A percentile compares a stretch with the other conserved stretches of the same genome.
phyloP scores from a whole-genome alignment of 164 flowering plant species.

The Chimonanthus praecox region DNA sequence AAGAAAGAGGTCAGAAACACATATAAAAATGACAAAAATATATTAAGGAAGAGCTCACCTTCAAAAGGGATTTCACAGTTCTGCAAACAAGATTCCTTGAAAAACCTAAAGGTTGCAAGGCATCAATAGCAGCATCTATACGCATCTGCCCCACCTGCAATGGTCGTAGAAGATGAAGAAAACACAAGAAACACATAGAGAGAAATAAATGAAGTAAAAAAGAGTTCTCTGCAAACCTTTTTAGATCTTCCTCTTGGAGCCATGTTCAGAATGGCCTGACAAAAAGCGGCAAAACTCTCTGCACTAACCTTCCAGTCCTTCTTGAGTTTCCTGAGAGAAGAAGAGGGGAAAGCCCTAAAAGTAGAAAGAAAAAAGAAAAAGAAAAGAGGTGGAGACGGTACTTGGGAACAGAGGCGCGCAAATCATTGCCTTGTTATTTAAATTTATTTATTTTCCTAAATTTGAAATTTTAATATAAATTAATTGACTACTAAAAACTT shows the following conservation, averaged over 20 bases:
- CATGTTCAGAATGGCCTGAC: background rate
- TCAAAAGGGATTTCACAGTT: constrained; percentile 21
- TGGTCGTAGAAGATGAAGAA: background rate
- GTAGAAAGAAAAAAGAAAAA: no score
- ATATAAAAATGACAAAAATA: background rate
- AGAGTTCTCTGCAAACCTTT: constrained; percentile 1
- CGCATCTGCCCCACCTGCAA: constrained; percentile 25
- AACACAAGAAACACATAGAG: background rate
- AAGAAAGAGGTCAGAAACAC: background rate
- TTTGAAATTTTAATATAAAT: no score
- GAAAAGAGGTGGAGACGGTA: no score
- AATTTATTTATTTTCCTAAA: no score
- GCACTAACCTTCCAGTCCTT: background rate
- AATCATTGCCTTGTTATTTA: no score
- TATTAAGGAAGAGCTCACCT: constrained; percentile 16
- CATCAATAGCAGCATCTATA: constrained; percentile 36
- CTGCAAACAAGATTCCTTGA: constrained; percentile 13
- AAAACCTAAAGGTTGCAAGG: constrained; percentile 27
- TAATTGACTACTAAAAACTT: no score
- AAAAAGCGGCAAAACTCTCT: no score
- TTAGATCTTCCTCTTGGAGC: background rate
- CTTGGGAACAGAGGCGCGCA: no score
- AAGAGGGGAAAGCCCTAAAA: background rate
- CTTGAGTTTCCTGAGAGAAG: background rate
- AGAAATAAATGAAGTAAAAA: background rate